These are phyloP conservation scores for Lachancea sp. DNA, from an alignment of 805 yeast genomes.

Conservation along the genomic window DNA sequence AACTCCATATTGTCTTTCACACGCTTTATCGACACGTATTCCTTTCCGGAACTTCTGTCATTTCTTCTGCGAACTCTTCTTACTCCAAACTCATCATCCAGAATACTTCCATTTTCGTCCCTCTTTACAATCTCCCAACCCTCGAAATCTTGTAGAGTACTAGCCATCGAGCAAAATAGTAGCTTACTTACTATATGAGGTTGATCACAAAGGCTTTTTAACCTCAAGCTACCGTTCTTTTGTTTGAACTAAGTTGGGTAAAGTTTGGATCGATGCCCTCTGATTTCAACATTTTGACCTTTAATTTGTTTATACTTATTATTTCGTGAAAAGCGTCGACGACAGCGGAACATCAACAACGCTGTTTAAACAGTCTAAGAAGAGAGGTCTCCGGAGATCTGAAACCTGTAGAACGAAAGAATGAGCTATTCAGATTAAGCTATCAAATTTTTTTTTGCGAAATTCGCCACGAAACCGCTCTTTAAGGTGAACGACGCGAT, in stretches of 20 bases:
- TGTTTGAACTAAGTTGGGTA: too few species aligned
- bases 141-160: slow-evolving; percentile 19
- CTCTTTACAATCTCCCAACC: slow-evolving; percentile 29
- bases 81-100: slow-evolving; percentile 13
- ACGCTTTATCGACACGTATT: slow-evolving; percentile 32
- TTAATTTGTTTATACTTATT: too few species aligned
- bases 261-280: too few species aligned
- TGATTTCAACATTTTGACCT: too few species aligned
- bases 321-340: background rate
- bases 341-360: background rate
- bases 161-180: slow-evolving; percentile 18
- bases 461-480: too few species aligned
- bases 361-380: too few species aligned
- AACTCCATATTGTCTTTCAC: slow-evolving; percentile 43
- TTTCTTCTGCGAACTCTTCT: slow-evolving; percentile 23
- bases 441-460: too few species aligned
- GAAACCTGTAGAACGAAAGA: too few species aligned
- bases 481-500: too few species aligned
- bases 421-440: too few species aligned
- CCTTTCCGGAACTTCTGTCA: slow-evolving; percentile 8
- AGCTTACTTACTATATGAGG: background rate
- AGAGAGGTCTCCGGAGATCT: too few species aligned
- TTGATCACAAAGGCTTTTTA: background rate
- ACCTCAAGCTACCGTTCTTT: background rate
- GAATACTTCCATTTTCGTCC: slow-evolving; percentile 24